A percentile compares a stretch with the other conserved stretches of the same genome.
phyloP scores from a whole-genome alignment of 1,284 basidiomycete species.

The Leccinum pallidistipes region DNA sequence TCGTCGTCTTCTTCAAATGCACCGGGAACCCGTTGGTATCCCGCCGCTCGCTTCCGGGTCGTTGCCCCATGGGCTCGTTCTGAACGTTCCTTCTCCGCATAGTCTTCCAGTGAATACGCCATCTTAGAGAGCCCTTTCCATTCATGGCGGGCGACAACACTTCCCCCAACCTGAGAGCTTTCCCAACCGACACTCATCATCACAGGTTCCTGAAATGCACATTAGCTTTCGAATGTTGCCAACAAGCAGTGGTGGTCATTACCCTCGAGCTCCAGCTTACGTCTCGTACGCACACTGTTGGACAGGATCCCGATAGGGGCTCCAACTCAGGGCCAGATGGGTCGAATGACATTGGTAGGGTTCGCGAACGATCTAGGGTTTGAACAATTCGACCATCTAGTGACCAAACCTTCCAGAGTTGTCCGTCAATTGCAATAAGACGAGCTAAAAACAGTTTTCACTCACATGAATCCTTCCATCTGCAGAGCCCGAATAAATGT shows the following conservation, averaged over 20 bases:
- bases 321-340: constrained; percentile 58
- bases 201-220: constrained; percentile 68
- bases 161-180: constrained; percentile 71
- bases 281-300: constrained; percentile 76
- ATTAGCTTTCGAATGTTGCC: constrained; percentile 11
- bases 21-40: constrained; percentile 28
- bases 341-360: constrained; percentile 69
- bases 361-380: constrained; percentile 80
- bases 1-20: constrained; percentile 31
- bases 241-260: not conserved
- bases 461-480: constrained; percentile 82
- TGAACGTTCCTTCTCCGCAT: constrained; percentile 54
- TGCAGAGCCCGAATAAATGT: constrained; percentile 91
- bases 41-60: constrained; percentile 10
- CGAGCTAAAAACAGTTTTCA: constrained; percentile 8
- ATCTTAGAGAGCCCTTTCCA: constrained; percentile 90
- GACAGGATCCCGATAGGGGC: constrained; percentile 26
- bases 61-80: constrained; percentile 34
- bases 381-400: constrained; percentile 86
- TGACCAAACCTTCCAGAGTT: constrained; percentile 78
- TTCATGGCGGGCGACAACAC: constrained; percentile 85
- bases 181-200: constrained; percentile 93
- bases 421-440: constrained; percentile 1
- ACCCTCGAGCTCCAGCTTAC: constrained; percentile 88
- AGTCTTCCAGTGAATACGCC: constrained; percentile 68